phyloP scores from a whole-genome alignment of 2,329 filamentous ascomycete species.

The Botryotinia calthae region DNA sequence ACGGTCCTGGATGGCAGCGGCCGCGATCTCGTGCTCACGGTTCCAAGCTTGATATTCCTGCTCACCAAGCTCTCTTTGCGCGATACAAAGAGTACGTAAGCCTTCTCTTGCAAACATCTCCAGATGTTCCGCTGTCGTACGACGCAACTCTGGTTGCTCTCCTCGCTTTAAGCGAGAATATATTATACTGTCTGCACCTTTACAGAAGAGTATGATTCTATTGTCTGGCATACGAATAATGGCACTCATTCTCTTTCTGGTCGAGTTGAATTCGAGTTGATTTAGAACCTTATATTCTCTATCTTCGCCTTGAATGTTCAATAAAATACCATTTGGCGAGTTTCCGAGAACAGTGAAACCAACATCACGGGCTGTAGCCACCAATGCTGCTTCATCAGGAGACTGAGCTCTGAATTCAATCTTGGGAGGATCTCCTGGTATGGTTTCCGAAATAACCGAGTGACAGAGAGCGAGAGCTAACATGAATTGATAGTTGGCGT shows the following conservation, averaged over 20 bases:
- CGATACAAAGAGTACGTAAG: slow-evolving; percentile 90
- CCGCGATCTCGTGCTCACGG: slow-evolving; percentile 81
- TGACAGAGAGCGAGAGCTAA: slow-evolving; percentile 92
- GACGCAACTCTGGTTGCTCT: slow-evolving; percentile 80
- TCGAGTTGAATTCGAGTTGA: slow-evolving; percentile 96
- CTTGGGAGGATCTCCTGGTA: slow-evolving; percentile 83
- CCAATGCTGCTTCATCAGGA: slow-evolving; percentile 91
- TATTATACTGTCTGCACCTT: slow-evolving; percentile 95
- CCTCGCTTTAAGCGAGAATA: slow-evolving; percentile 85
- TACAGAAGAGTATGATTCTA: slow-evolving; percentile 88
- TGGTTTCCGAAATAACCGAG: slow-evolving; percentile 87
- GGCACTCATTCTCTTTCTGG: slow-evolving; percentile 94
- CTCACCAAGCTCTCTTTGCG: slow-evolving; percentile 75
- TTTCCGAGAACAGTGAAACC: slow-evolving; percentile 89
- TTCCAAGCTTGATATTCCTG: slow-evolving; percentile 84
- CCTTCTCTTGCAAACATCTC: slow-evolving; percentile 97
- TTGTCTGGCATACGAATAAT: slow-evolving; percentile 94
- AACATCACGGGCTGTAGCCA: slow-evolving; percentile 90
- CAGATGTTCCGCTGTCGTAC: slow-evolving; percentile 84
- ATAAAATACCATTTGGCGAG: slow-evolving; percentile 72
- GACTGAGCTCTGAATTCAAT: slow-evolving; percentile 97
- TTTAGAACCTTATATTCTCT: slow-evolving; percentile 84
- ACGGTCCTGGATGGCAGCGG: slow-evolving; percentile 76
- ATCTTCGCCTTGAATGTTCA: slow-evolving; percentile 87
- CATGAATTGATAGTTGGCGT: slow-evolving; percentile 88